phyloP scores from a whole-genome alignment of 176 grass and related monocot genomes.

The Poa pratensis region DNA sequence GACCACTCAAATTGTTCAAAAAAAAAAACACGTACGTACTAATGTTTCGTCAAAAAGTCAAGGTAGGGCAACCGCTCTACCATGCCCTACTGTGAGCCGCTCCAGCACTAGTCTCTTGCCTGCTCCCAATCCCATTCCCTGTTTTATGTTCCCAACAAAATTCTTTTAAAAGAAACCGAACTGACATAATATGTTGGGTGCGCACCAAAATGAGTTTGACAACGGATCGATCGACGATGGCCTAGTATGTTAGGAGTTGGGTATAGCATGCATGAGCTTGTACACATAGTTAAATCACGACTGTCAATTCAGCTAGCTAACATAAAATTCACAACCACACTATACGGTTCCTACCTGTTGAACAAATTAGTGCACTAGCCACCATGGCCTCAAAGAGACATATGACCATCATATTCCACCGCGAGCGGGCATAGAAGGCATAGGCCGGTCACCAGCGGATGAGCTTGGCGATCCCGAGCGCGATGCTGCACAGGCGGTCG shows the following conservation, averaged over 20 bases:
- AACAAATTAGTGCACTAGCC: neutral
- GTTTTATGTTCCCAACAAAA: too few relatives aligned
- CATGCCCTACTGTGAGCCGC: too few relatives aligned
- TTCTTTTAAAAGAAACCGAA: too few relatives aligned
- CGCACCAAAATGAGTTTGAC: neutral
- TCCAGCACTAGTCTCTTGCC: too few relatives aligned
- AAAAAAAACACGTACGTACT: too few relatives aligned
- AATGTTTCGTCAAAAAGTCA: too few relatives aligned
- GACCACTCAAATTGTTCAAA: too few relatives aligned
- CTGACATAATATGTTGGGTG: neutral
- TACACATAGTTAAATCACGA: neutral
- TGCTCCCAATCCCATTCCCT: too few relatives aligned
- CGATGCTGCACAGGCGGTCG: slow-evolving; percentile 65
- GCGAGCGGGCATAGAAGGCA: neutral
- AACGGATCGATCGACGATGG: neutral
- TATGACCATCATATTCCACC: neutral
- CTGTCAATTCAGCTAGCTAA: neutral
- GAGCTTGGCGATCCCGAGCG: slow-evolving; percentile 54
- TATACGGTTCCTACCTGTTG: neutral
- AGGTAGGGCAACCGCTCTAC: too few relatives aligned
- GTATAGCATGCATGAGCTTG: neutral
- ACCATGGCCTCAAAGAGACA: neutral
- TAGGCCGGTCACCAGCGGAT: slow-evolving; percentile 12
- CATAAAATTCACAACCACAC: neutral
- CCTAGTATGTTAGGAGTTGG: neutral